phyloP scores from a whole-genome alignment of 2,329 filamentous ascomycete genomes.

The Cladorrhinum sp. region DNA sequence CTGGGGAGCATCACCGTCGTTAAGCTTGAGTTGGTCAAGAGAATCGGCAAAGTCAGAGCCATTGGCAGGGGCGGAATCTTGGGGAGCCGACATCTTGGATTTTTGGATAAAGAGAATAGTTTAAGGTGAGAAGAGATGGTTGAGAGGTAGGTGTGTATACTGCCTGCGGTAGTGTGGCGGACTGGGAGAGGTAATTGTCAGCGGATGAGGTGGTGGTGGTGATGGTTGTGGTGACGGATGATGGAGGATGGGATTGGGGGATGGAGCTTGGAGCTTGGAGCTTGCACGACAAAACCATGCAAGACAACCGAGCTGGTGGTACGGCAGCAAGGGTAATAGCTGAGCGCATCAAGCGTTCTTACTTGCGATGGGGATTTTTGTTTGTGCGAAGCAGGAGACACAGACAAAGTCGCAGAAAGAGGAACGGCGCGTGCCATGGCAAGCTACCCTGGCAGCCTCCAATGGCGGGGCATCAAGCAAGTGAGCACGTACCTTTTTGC shows the following conservation, averaged over 20 bases:
- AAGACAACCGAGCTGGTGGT: conserved; percentile 2
- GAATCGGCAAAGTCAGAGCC: conserved; percentile 60
- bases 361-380: conserved; percentile 6
- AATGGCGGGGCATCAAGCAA: conserved; percentile 22
- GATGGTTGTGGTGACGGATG: conserved; percentile 1
- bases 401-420: conserved; percentile 18
- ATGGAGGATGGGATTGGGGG: not conserved
- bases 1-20: conserved; percentile 54
- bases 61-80: conserved; percentile 56
- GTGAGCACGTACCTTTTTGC: conserved; percentile 28
- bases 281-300: conserved; percentile 4
- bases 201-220: not conserved
- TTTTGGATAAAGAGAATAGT: conserved; percentile 12
- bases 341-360: conserved; percentile 1
- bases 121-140: conserved; percentile 3
- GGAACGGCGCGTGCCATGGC: conserved; percentile 22
- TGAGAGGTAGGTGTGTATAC: not conserved
- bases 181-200: not conserved
- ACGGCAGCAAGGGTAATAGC: conserved; percentile 7
- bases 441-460: conserved; percentile 14
- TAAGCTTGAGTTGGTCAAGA: conserved; percentile 65
- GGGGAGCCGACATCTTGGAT: conserved; percentile 57
- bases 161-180: not conserved
- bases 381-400: conserved; percentile 16
- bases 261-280: not conserved